Percentiles rank a stretch among this genome's conserved stretches.
These are phyloP conservation scores for Penicillium cinerascens DNA, from an alignment of 495 filamentous ascomycete genomes.

Conservation along the genomic window DNA sequence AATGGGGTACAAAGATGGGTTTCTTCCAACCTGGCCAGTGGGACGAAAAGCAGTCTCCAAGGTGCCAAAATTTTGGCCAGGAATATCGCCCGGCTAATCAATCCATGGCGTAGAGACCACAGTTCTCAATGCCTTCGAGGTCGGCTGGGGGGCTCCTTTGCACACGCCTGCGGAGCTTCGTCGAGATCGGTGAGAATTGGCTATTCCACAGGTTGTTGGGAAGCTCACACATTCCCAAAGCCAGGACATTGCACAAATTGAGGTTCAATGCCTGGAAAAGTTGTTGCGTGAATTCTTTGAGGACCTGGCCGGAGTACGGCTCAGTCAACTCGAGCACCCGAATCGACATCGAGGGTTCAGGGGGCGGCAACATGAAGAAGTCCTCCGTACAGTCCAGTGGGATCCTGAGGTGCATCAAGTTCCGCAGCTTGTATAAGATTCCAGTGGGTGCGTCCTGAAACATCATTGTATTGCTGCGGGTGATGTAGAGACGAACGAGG, in stretches of 20 bases:
- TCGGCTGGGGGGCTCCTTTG: background rate
- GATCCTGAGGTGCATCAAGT: background rate
- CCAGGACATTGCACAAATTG: background rate
- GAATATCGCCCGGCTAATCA: too few species aligned
- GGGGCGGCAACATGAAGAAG: background rate
- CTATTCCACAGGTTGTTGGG: background rate
- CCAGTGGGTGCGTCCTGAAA: background rate
- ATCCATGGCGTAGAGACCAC: too few species aligned
- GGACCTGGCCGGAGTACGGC: background rate
- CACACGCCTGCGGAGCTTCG: background rate
- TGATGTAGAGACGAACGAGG: background rate
- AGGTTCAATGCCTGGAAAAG: background rate
- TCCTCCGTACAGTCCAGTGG: background rate
- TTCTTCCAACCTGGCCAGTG: too few species aligned
- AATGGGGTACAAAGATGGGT: too few species aligned
- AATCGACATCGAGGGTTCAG: background rate
- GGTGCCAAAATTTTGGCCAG: too few species aligned
- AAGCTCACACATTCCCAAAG: background rate
- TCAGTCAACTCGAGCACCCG: background rate
- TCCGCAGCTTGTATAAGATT: background rate
- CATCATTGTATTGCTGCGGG: background rate
- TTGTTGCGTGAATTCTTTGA: background rate
- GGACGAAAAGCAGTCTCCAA: too few species aligned
- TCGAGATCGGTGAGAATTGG: background rate
- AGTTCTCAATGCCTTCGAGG: background rate